Percentiles rank a stretch among this genome's conserved stretches.
Evolutionary conservation across 345 rosid species (phyloP).

Genomic region (Eucalyptus cloeziana): DNA sequence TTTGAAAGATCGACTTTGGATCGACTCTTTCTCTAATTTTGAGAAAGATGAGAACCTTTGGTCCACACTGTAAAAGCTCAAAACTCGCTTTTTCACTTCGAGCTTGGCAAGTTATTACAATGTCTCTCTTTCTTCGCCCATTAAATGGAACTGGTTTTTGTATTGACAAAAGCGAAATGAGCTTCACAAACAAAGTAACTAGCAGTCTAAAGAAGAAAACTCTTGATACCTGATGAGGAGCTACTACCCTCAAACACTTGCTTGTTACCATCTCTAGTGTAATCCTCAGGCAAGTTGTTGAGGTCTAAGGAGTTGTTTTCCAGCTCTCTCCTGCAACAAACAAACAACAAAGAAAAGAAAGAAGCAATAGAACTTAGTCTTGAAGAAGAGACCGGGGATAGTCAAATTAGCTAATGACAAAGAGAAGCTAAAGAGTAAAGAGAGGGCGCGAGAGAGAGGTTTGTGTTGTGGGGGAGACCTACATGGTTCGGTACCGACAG

Average conservation of each 20-base stretch:
- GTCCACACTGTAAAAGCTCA: background rate
- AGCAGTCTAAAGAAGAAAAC: background rate
- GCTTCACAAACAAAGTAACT: background rate
- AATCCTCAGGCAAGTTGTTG: slow-evolving; percentile 94
- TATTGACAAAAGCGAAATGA: background rate
- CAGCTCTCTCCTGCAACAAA: slow-evolving; percentile 47
- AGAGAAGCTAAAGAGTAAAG: background rate
- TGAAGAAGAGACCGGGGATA: background rate
- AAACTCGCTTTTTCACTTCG: background rate
- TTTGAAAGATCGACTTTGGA: background rate
- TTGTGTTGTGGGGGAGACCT: slow-evolving; percentile 26
- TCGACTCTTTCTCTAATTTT: background rate
- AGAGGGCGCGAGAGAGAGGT: background rate
- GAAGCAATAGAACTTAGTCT: background rate
- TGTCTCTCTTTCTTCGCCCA: background rate
- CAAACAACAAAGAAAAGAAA: background rate
- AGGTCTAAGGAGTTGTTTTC: slow-evolving; percentile 80
- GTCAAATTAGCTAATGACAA: background rate
- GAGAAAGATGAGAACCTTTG: background rate
- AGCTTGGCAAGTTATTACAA: background rate
- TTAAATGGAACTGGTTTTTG: background rate
- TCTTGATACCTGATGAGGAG: slow-evolving; percentile 47
- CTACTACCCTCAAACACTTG: slow-evolving; percentile 35
- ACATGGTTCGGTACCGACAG: slow-evolving; percentile 69
- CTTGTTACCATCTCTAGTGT: slow-evolving; percentile 39